Base-by-base conservation (phyloP, 306 rosid genomes). In the Pterocarpus macrocarpus region DNA sequence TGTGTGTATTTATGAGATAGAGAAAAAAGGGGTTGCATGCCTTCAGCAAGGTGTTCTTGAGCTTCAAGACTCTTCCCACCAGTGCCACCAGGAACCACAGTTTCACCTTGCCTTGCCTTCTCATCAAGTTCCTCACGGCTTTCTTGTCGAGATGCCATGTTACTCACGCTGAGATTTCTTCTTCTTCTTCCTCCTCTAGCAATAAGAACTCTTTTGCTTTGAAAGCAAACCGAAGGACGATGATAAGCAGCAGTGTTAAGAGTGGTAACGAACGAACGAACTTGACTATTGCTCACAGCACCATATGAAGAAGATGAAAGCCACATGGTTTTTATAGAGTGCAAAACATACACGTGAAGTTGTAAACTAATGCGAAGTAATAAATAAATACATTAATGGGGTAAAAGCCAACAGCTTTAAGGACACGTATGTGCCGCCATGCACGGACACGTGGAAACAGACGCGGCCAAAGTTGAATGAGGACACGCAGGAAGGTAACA, bases 31-130 rank as follows among this genome's bases (percentile, higher is more conserved):
- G 45, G 2, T 57, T 66, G 84, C 84, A 91, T 92, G 87, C 97
- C 98, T 94, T 90, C 89, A 63, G 96, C 97, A 12, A 94, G 97
- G 73, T 87, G 91, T 49, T 92, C 81, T 80, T 92, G 94, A 81
- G 94, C 97, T 57, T 91, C 90, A 39, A 94, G 90, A 80, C 84
- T 92, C 77, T 94, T 87, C 35, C 97, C 97, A 52, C 93, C 97
- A 14, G 94, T 94, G 38, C 98, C 98, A 35, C 92, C 91, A 12
- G 97, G 94, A 16, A 92, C 84, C 5, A 94, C 92, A 0, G 91
- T 91, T 82, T 94, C 91, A 10, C 97, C 98, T 2, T 81, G 88
- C 77, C 68, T 90, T n/a, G 93, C 97, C 72, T 30, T 88, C 15
- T 82, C 79, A 32, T 92, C 94, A 28, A 94, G 92, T 47, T 88